Evolutionary conservation across 2,329 filamentous ascomycete genomes (phyloP).

Genomic region (Ophiognomonia clavigignenti-juglandacearum): DNA sequence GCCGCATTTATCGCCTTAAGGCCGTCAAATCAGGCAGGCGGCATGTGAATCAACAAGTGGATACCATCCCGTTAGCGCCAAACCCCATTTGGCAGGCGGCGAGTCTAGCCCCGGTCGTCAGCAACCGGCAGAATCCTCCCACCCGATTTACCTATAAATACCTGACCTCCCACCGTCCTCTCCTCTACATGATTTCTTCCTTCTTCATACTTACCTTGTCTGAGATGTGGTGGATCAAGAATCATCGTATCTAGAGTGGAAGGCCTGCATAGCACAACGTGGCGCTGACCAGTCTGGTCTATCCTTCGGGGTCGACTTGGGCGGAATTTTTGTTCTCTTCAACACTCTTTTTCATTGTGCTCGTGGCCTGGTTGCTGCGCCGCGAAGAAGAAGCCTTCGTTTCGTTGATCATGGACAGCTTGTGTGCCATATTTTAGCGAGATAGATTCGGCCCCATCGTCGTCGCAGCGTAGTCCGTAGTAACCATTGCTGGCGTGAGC

Average conservation of each 20-base stretch:
- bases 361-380: conserved; percentile 30
- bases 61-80: no score
- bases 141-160: conserved; percentile 8
- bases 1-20: no score
- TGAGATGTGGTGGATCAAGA: conserved; percentile 35
- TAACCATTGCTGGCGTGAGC: no score
- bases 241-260: conserved; percentile 34
- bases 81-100: no score
- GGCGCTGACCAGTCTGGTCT: conserved; percentile 44
- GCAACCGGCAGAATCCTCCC: conserved; percentile 1
- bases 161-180: neutral
- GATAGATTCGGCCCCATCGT: no score
- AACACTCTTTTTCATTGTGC: conserved; percentile 39
- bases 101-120: no score
- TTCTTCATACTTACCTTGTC: conserved; percentile 16
- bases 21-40: no score
- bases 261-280: conserved; percentile 51
- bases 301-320: conserved; percentile 48
- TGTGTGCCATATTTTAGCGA: no score
- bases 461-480: no score
- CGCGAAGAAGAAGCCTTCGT: conserved; percentile 36
- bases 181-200: neutral
- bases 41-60: no score
- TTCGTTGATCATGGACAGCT: no score
- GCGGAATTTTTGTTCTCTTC: conserved; percentile 43